Base-by-base conservation (phyloP, 805 yeast genomes). In the Saturnispora kantuleensis region DNA sequence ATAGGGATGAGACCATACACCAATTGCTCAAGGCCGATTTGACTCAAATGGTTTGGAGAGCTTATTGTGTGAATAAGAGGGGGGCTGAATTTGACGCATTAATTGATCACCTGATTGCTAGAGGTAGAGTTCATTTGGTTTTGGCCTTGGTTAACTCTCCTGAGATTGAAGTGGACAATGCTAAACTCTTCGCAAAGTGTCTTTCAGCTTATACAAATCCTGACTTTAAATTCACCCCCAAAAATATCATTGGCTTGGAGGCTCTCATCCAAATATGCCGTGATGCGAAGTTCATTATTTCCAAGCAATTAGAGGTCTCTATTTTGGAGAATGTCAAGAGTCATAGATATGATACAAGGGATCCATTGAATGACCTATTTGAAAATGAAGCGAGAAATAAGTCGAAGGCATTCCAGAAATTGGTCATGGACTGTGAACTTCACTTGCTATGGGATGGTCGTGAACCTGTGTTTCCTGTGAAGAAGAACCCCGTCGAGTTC, bases 231-330 rank as follows among this genome's bases (percentile, higher is more conserved):
- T 26, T 36, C 15, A 15, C 21, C 5, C 18, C 18, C 15, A 35
- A 13, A 15, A 41, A 41, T 26, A 7, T 41, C 10, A 41, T 41
- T 35, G 45, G 45, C 11, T 31, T 36, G 16, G 30, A 42, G 7
- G 35, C 36, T 37, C 21, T 41, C 31, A 11, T 30, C 16, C 26
- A 36, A 29, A 15, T 21, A 21, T 5, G 26, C 26, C 26, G 26
- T 21, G 26, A 21, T 6, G 26, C 26, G 6, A 21, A 21, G 26
- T 6, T 21, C 26, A 21, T 7, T 6, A 21, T 29, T 15, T 29
- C 39, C 7, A 41, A 35, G 33, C 35, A 41, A 8, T 16, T 18
- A 5, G 31, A 38, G 35, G 18, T 4, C 32, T n/a, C 15, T 13
- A 41, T 41, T 41, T 34, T 13, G n/a, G 17, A 38, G 39, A 21